Evolutionary conservation across 1,284 basidiomycete genomes (phyloP), one percentile per base, ranked within the genome.

Genomic region (Tilletiaria anomala): DNA sequence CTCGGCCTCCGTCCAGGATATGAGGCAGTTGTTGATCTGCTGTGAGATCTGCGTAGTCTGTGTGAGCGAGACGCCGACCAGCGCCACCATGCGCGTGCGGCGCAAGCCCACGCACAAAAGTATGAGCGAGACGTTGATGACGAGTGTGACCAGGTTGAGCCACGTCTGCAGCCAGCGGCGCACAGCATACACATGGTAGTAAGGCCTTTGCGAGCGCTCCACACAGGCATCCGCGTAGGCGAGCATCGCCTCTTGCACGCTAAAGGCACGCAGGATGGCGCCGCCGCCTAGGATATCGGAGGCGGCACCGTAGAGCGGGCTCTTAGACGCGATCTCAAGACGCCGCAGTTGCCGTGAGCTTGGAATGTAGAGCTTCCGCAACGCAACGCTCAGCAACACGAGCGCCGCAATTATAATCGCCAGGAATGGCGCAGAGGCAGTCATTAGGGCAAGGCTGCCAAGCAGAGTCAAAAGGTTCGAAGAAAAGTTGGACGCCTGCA

Each of bases 1-100:
- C 40, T 69, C 68, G n/a, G 60, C 52, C 14, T 58, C 51, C 18
- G 62, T 64, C 47, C 60, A 65, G 26, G 54, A 47, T 37, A 64
- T 40, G 4, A 62, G 37, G 12, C 35, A 37, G 26, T 44, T 34
- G 34, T 54, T 57, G 35, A 65, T 42, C 22, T 39, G 11, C 5
- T 37, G 22, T 10, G 50, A 48, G 2, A 66, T 19, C 3, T 39
- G 23, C 0, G 55, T 59, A 3, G 64, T 48, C 18, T 65, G 56
- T 4, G 58, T 53, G 15, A 68, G 51, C 10, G 66, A 61, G 5
- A 68, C 62, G 26, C 67, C 67, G 10, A 68, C 43, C 17, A 57
- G 47, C 23, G 52, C 63, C 4, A 47, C 50, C 12, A 43, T 32
- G 5, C 40, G 43, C 6, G 51, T 48, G 32, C 53, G 46, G 15